phyloP scores from a whole-genome alignment of 2,329 filamentous ascomycete species.

The Colletotrichum sp. region DNA sequence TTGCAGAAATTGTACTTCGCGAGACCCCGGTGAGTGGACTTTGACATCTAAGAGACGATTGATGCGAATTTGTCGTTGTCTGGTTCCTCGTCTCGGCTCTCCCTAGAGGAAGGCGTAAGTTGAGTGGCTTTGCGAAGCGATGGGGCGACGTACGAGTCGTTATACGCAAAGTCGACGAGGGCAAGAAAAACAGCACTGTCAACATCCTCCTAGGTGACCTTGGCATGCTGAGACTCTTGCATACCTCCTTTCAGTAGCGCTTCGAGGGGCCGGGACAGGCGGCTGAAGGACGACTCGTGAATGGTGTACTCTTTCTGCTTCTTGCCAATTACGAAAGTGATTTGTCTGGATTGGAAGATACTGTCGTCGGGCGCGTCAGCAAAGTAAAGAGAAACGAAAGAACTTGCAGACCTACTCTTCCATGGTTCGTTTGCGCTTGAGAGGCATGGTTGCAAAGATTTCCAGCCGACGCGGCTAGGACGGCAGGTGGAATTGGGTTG shows the following conservation, averaged over 20 bases:
- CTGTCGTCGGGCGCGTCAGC: background rate
- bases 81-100: too few relatives aligned
- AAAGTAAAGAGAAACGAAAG: fast-evolving
- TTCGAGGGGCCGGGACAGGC: background rate
- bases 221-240: background rate
- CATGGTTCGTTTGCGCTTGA: background rate
- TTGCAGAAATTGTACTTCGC: too few relatives aligned
- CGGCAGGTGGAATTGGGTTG: background rate
- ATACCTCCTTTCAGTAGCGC: background rate
- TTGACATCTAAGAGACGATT: too few relatives aligned
- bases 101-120: too few relatives aligned
- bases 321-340: background rate
- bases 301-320: background rate
- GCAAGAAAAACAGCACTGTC: background rate
- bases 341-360: background rate
- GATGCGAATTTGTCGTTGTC: too few relatives aligned
- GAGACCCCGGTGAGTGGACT: too few relatives aligned
- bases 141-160: background rate
- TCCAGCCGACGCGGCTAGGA: background rate
- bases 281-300: background rate
- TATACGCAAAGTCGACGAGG: background rate
- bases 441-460: background rate
- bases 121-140: background rate
- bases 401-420: background rate
- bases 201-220: background rate